Percentiles rank a stretch among this genome's conserved stretches.
Conservation (phyloP, 345 rosid genomes). For the Rhizophora apiculata region DNA sequence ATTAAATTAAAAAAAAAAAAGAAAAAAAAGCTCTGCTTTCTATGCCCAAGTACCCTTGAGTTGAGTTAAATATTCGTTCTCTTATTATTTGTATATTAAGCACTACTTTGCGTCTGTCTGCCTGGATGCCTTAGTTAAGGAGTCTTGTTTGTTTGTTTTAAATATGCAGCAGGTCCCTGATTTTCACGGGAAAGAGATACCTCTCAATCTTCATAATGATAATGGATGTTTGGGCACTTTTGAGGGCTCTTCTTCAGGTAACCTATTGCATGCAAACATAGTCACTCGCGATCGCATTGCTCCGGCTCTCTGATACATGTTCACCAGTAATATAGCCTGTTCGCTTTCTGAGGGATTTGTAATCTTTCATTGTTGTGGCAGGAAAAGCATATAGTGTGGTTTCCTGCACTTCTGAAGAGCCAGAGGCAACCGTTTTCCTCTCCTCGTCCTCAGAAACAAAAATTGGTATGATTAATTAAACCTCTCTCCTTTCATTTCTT, state of each 20-base stretch:
- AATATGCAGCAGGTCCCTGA: slow-evolving; percentile 50
- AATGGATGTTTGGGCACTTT: slow-evolving; percentile 57
- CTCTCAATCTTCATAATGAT: slow-evolving; percentile 42
- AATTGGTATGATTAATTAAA: slow-evolving; percentile 27
- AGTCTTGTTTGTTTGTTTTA: not conserved
- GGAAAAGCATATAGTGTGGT: slow-evolving; percentile 61
- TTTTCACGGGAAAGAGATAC: slow-evolving; percentile 47
- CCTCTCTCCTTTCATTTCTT: not conserved
- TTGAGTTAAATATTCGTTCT: not conserved
- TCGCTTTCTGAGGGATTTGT: not conserved
- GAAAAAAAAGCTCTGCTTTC: not conserved
- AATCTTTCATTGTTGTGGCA: slow-evolving; percentile 20
- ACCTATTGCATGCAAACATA: not conserved
- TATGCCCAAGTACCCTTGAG: not conserved
- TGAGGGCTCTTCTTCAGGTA: slow-evolving; percentile 60
- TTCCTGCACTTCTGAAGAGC: slow-evolving; percentile 48
- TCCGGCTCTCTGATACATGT: not conserved
- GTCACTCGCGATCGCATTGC: not conserved
- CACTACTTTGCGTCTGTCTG: too few species aligned
- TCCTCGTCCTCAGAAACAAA: slow-evolving; percentile 48
- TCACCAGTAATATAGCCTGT: too few species aligned
- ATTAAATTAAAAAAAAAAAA: too few species aligned
- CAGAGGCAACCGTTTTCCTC: slow-evolving; percentile 51
- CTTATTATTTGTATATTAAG: not conserved
- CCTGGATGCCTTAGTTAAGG: too few species aligned